A percentile compares a stretch with the other conserved stretches of the same genome.
These are phyloP conservation scores for Hylodesmum podocarpum DNA, from an alignment of 306 rosid genomes.

Conservation along the genomic window DNA sequence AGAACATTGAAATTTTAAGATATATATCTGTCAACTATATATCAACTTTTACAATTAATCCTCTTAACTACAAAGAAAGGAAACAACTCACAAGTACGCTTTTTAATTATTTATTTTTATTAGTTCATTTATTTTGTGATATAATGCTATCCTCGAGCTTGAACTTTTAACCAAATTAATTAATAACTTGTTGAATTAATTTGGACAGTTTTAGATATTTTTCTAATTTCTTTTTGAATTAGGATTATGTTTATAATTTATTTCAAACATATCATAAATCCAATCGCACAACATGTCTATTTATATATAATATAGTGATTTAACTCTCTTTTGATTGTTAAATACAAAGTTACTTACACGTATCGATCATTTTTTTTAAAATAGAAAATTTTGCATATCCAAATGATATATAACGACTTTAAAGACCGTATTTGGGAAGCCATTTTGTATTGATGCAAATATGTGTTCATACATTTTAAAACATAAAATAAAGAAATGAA, in stretches of 20 bases:
- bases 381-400: not conserved
- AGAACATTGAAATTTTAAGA: not conserved
- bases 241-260: not conserved
- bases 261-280: not conserved
- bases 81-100: not conserved
- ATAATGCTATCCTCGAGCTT: not conserved
- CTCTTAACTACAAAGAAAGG: not conserved
- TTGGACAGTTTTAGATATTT: not conserved
- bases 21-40: not conserved
- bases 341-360: not conserved
- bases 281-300: too few relatives aligned
- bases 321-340: not conserved
- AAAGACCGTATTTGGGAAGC: not conserved
- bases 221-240: not conserved
- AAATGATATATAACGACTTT: not conserved
- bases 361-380: not conserved
- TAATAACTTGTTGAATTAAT: not conserved
- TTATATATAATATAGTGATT: not conserved
- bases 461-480: too few relatives aligned
- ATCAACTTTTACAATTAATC: not conserved
- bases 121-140: not conserved
- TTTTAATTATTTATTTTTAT: not conserved
- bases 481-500: too few relatives aligned
- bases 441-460: too few relatives aligned
- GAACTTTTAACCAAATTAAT: not conserved